Evolutionary conservation across 2,329 filamentous ascomycete genomes (phyloP).

Genomic region (Elsinoe perseae): DNA sequence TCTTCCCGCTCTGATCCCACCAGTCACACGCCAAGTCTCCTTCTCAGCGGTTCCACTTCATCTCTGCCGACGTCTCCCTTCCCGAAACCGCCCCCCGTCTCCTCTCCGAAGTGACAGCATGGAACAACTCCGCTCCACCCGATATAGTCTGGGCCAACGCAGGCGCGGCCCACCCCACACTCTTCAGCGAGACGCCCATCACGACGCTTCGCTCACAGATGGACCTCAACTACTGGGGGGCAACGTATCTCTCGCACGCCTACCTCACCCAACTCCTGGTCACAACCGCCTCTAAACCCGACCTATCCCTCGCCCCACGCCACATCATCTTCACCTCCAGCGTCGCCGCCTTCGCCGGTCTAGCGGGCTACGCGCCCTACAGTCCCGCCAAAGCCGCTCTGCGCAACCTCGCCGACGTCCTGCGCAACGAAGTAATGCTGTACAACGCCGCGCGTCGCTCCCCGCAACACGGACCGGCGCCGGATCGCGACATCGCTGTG

Average conservation of each 20-base stretch:
- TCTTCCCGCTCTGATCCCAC: conserved; percentile 34
- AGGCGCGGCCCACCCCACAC: conserved; percentile 62
- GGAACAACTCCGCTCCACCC: conserved; percentile 66
- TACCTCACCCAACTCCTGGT: conserved; percentile 67
- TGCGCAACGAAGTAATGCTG: conserved; percentile 75
- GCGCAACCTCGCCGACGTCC: conserved; percentile 70
- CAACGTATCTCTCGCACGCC: conserved; percentile 76
- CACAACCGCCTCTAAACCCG: conserved; percentile 33
- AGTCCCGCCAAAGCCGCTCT: conserved; percentile 78
- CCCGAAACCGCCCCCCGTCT: conserved; percentile 62
- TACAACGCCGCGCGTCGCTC: conserved; percentile 61
- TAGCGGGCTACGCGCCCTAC: conserved; percentile 79
- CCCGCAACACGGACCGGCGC: conserved; percentile 38
- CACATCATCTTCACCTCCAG: conserved; percentile 88
- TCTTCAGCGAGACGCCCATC: conserved; percentile 68
- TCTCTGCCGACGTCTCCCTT: conserved; percentile 72
- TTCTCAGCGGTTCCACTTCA: conserved; percentile 71
- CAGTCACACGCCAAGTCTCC: conserved; percentile 56
- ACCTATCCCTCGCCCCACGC: conserved; percentile 46
- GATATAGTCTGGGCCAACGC: conserved; percentile 92
- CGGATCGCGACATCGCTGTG: conserved; percentile 64
- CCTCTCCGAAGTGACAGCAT: conserved; percentile 62
- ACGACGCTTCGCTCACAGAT: conserved; percentile 66
- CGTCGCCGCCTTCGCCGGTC: conserved; percentile 62
- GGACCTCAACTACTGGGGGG: conserved; percentile 87